A percentile compares a stretch with the other conserved stretches of the same genome.
Evolutionary conservation across 805 yeast genomes (phyloP).

Genomic region (Barnettozyma pratensis): DNA sequence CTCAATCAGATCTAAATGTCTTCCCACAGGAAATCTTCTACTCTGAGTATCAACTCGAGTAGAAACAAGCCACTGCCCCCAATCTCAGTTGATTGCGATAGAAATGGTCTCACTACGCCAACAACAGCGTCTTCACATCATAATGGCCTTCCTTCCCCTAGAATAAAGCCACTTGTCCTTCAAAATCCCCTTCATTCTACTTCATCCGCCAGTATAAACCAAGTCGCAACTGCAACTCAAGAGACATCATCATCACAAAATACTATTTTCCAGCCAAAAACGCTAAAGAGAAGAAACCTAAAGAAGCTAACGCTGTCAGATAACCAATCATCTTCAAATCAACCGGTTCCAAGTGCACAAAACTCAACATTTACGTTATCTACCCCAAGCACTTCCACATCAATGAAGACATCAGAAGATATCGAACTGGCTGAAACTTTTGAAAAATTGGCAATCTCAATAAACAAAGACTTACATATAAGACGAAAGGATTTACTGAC

Average conservation of each 20-base stretch:
- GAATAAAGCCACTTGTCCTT: background rate
- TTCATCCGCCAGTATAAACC: background rate
- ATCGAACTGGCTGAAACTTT: constrained; percentile 36
- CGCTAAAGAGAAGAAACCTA: constrained; percentile 52
- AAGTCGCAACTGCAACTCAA: background rate
- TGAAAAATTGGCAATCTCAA: constrained; percentile 46
- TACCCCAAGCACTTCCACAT: constrained; percentile 5
- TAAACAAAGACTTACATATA: constrained; percentile 48
- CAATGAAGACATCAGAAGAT: constrained; percentile 21
- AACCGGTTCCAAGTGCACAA: constrained; percentile 1
- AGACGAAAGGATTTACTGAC: constrained; percentile 66
- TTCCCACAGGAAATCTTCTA: constrained; percentile 22
- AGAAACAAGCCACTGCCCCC: constrained; percentile 28
- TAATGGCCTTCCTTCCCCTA: background rate
- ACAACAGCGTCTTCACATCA: background rate
- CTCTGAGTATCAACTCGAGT: constrained; percentile 20
- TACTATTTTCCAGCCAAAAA: constrained; percentile 33
- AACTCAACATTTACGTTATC: constrained; percentile 1
- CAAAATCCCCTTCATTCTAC: background rate
- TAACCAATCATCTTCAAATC: constrained; percentile 14
- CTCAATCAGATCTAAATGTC: background rate
- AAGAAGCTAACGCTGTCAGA: constrained; percentile 45
- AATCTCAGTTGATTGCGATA: constrained; percentile 12
- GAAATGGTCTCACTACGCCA: background rate
- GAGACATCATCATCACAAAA: constrained; percentile 3